These are phyloP conservation scores for Lodderomyces pseudojiufengensis DNA, from an alignment of 1,139 yeast species.

Conservation along the genomic window DNA sequence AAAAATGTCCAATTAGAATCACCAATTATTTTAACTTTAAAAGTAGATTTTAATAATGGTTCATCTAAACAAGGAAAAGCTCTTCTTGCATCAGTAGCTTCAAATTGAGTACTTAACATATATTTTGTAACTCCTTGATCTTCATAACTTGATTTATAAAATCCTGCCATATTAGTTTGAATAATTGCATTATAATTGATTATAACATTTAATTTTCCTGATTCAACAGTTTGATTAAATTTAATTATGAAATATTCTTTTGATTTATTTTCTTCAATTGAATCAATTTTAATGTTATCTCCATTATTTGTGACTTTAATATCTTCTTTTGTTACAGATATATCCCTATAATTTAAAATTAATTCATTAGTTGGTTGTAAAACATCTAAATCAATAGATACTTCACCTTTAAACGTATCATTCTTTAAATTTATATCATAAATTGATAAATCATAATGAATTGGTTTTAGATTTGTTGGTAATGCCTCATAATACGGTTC, in stretches of 20 bases:
- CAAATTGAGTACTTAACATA: constrained; percentile 80
- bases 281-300: constrained; percentile 12
- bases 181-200: constrained; percentile 45
- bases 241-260: constrained; percentile 29
- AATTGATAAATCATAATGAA: constrained; percentile 41
- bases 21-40: constrained; percentile 57
- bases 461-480: constrained; percentile 40
- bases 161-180: constrained; percentile 68
- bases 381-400: constrained; percentile 35
- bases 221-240: constrained; percentile 16
- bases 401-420: constrained; percentile 40
- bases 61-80: constrained; percentile 85
- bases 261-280: constrained; percentile 19
- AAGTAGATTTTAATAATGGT: constrained; percentile 73
- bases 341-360: constrained; percentile 41
- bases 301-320: constrained; percentile 10
- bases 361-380: constrained; percentile 31
- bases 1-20: constrained; percentile 58
- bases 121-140: constrained; percentile 58
- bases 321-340: constrained; percentile 20
- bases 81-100: constrained; percentile 80
- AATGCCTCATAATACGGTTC: constrained; percentile 39
- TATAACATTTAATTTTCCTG: constrained; percentile 22
- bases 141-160: constrained; percentile 71
- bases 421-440: constrained; percentile 29